phyloP scores from a whole-genome alignment of 495 filamentous ascomycete genomes.

The Aspergillus kassunensis region DNA sequence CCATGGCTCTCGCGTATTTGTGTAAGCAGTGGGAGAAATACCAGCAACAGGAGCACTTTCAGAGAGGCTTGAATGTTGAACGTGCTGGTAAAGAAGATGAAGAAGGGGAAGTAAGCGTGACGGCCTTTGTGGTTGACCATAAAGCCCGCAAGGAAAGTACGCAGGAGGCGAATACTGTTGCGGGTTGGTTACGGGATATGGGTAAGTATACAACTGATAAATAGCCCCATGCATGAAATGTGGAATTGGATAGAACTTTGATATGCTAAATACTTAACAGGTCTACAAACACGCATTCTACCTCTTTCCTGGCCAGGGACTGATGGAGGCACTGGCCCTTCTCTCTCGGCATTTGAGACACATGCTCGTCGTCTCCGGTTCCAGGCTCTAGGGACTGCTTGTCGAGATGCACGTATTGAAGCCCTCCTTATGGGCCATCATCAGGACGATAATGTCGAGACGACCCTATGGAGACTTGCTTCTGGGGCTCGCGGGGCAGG shows the following conservation, averaged over 20 bases:
- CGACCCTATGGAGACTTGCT: conserved; percentile 70
- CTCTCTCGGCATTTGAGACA: conserved; percentile 72
- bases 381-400: conserved; percentile 60
- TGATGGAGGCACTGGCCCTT: conserved; percentile 27
- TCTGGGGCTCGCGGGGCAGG: conserved; percentile 59
- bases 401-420: conserved; percentile 41
- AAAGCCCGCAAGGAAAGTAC: conserved; percentile 61
- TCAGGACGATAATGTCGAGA: conserved; percentile 82
- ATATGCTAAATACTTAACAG: conserved; percentile 25
- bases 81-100: not conserved
- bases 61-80: too few species aligned
- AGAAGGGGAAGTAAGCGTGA: conserved; percentile 39
- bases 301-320: conserved; percentile 44
- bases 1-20: conserved; percentile 87
- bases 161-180: conserved; percentile 62
- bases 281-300: conserved; percentile 48
- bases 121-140: conserved; percentile 78
- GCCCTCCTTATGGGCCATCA: conserved; percentile 78
- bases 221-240: too few species aligned
- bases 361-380: conserved; percentile 73
- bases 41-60: not conserved
- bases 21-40: conserved; percentile 46
- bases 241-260: too few species aligned
- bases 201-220: conserved; percentile 17
- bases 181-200: conserved; percentile 43